phyloP scores from a whole-genome alignment of 176 grass and related monocot genomes.

The Triticum aestivum region DNA sequence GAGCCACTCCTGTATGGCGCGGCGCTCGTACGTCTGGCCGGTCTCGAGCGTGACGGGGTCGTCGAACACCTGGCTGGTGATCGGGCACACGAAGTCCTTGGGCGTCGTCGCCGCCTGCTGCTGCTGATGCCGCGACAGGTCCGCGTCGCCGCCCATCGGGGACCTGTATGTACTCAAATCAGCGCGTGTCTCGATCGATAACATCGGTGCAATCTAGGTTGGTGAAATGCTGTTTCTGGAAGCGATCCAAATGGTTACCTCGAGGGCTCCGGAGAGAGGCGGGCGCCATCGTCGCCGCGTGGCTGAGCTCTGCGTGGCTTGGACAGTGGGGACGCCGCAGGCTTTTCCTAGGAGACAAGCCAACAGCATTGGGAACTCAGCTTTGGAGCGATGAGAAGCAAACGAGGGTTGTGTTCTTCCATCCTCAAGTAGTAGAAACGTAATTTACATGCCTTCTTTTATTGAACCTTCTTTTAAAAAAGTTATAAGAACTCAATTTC shows the following conservation, averaged over 20 bases:
- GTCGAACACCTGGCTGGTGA: slow-evolving; percentile 67
- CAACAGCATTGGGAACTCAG: slow-evolving; percentile 38
- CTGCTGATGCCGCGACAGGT: background rate
- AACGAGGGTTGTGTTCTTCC: background rate
- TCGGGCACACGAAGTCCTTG: slow-evolving; percentile 78
- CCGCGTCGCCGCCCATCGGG: background rate
- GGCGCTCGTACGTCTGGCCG: slow-evolving; percentile 72
- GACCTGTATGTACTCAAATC: slow-evolving; percentile 21
- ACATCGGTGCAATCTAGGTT: background rate
- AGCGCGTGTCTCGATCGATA: background rate
- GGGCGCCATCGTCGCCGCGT: background rate
- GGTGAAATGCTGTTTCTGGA: background rate
- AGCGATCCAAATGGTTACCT: slow-evolving; percentile 8
- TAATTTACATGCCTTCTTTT: too few relatives aligned
- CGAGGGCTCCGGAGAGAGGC: slow-evolving; percentile 32
- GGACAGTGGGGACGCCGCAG: slow-evolving; percentile 14
- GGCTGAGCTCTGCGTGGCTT: background rate
- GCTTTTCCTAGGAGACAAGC: slow-evolving; percentile 62
- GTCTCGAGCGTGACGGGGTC: slow-evolving; percentile 75
- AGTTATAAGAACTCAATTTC: background rate
- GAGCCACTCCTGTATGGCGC: slow-evolving; percentile 77
- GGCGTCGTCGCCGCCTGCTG: slow-evolving; percentile 31
- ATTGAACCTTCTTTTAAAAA: too few relatives aligned
- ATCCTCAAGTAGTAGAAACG: background rate
- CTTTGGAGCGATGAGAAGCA: background rate